Evolutionary conservation across 345 rosid genomes (phyloP).

Genomic region (Murraya koenigii): DNA sequence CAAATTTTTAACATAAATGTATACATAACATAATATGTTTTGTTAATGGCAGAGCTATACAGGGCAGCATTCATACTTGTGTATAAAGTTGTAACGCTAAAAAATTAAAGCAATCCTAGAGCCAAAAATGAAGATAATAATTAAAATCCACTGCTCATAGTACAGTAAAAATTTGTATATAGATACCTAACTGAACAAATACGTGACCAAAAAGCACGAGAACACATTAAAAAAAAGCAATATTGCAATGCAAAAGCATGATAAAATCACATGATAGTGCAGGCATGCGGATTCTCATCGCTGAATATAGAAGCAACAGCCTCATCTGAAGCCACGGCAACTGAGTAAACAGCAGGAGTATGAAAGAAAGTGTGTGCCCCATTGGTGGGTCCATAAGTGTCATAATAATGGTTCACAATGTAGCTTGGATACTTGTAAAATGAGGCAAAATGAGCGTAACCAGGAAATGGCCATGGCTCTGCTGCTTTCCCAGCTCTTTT

Average conservation of each 20-base stretch:
- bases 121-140: not conserved
- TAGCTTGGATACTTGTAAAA: constrained; percentile 80
- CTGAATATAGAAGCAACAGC: constrained; percentile 82
- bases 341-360: constrained; percentile 72
- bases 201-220: not conserved
- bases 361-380: constrained; percentile 71
- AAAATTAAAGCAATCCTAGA: not conserved
- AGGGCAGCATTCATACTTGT: too few species aligned
- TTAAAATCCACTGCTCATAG: not conserved
- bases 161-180: not conserved
- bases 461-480: constrained; percentile 93
- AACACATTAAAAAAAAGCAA: too few species aligned
- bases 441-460: constrained; percentile 64
- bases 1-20: too few species aligned
- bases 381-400: constrained; percentile 39
- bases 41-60: too few species aligned
- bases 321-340: constrained; percentile 84
- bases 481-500: constrained; percentile 75
- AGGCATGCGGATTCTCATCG: constrained; percentile 89
- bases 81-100: not conserved
- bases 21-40: too few species aligned
- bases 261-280: constrained; percentile 29
- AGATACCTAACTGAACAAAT: not conserved
- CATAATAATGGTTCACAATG: constrained; percentile 75
- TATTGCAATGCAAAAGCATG: too few species aligned